These are phyloP conservation scores for Pulveroboletus sp. DNA, from an alignment of 768 basidiomycete genomes.

Conservation along the genomic window DNA sequence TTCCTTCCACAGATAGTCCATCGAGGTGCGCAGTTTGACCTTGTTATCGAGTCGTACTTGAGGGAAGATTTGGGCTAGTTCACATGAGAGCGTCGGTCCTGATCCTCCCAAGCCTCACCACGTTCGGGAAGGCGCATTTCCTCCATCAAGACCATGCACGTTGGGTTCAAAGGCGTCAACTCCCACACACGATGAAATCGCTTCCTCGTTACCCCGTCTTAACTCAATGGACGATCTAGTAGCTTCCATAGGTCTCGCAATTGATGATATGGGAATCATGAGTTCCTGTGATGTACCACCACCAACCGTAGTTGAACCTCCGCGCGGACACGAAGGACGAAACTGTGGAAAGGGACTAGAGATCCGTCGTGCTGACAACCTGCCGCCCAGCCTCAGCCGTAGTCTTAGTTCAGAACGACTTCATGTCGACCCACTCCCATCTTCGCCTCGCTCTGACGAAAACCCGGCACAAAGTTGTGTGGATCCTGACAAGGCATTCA, in stretches of 20 bases:
- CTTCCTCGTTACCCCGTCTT: slow-evolving; percentile 20
- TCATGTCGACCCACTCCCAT: slow-evolving; percentile 3
- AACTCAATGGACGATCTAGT: slow-evolving; percentile 37
- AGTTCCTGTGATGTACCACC: slow-evolving; percentile 32
- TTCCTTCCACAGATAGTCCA: slow-evolving; percentile 9
- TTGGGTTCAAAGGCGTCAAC: slow-evolving; percentile 15
- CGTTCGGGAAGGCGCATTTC: slow-evolving; percentile 62
- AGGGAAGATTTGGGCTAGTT: slow-evolving; percentile 4
- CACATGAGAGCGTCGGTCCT: slow-evolving; percentile 22
- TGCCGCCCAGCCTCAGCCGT: slow-evolving; percentile 1
- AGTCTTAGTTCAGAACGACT: slow-evolving; percentile 13
- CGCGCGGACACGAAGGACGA: slow-evolving; percentile 31
- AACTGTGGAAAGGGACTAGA: slow-evolving; percentile 26
- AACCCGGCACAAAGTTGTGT: slow-evolving; percentile 13
- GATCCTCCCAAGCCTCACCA: slow-evolving; percentile 26
- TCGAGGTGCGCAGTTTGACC: slow-evolving; percentile 15
- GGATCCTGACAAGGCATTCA: slow-evolving; percentile 16
- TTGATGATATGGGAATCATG: slow-evolving; percentile 36
- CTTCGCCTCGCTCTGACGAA: slow-evolving; percentile 21
- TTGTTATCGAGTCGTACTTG: background rate
- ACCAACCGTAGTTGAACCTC: slow-evolving; percentile 38
- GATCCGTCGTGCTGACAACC: slow-evolving; percentile 27
- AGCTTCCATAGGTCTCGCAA: slow-evolving; percentile 34
- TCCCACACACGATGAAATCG: slow-evolving; percentile 17
- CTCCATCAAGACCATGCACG: slow-evolving; percentile 39